Base-by-base conservation (phyloP, 2,329 filamentous ascomycete species). In the Pseudogymnoascus sp. region DNA sequence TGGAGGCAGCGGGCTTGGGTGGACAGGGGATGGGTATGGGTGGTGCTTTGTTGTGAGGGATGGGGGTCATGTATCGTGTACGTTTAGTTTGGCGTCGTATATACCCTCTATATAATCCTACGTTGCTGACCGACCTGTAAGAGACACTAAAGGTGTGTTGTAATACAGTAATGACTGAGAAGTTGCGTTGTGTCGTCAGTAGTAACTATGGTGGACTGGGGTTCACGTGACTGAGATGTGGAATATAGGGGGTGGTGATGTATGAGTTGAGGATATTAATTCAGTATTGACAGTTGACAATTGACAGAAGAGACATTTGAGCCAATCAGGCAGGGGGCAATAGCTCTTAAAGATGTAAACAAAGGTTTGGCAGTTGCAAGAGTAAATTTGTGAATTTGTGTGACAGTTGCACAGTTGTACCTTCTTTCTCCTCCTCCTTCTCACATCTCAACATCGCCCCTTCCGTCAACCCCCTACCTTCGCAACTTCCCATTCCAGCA, bases 1-100 rank as follows among this genome's bases (percentile, higher is more conserved):
- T 93, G 65, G 93, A 96, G 76, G 76, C 77, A 66, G 70, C 69
- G 15, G 63, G 44, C 29, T 59, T 63, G 62, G 21, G 64, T 61
- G 65, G 66, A 2, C 38, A 37, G 59, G 59, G 37, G 33, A 60
- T 23, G 33, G 59, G 59, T 1, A 60, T 42, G 59, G 19, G 38
- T 4, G 33, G 33, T 60, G 33, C 38, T 13, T 40, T 37, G 59
- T n/a, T 60, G 59, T 60, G 59, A 60, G 59, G 23, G 53, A 59
- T 59, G 13, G 26, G 53, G 38, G 59, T 9, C 5, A 19, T 19
- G 17, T 42, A 42, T 33, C n/a, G 46, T 56, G 50, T 56, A 56
- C 50, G 50, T 33, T 56, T 56, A 33, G 50, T 56, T 56, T 56
- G 50, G 50, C 50, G 50, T 56, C 50, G 50, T 56, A 56, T 56